Base-by-base conservation (phyloP, 495 filamentous ascomycete species). In the Trichoderma asperelloides region DNA sequence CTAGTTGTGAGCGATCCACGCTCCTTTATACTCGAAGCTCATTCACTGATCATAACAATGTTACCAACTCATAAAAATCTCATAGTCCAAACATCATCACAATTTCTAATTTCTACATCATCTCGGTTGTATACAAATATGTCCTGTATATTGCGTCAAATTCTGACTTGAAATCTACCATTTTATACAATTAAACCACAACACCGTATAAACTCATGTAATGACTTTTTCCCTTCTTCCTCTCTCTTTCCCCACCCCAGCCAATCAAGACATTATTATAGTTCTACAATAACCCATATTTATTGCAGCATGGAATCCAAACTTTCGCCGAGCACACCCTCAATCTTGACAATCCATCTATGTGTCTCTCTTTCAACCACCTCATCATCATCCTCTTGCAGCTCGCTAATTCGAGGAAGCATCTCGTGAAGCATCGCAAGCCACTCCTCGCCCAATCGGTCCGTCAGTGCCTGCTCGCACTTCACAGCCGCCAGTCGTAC, bases 311-410 rank as follows among this genome's bases (percentile, higher is more conserved):
- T 97, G 69, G 87, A 85, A 76, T 94, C 90, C 72, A 98, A 77
- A 66, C 87, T 89, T 81, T 96, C 92, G 11, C 95, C 95, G 60
- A 97, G 77, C 39, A 93, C 88, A 64, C 82, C 84, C 77, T 98
- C 95, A 71, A 98, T 93, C 76, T 82, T 84, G 76, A 88, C 86
- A 68, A 97, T 91, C 92, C 94, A 95, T 66, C 86, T 84, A 73
- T 89, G 81, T 11, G 91, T 91, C 80, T 97, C 94, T 70, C 87
- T 79, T 81, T 97, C 95, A 47, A 98, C 93, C 28, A 76, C 80
- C 77, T 97, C 94, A 69, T 97, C 92, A 69, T 96, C 95, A 75
- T 98, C 95, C 76, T 98, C 96, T 80, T 95, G 89, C 69, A 96
- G 72, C 77, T 98, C 95, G 68, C 89, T 93, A 64, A 98, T 95